phyloP scores from a whole-genome alignment of 2,329 filamentous ascomycete genomes.

The Ceratocystis eucalypticola region DNA sequence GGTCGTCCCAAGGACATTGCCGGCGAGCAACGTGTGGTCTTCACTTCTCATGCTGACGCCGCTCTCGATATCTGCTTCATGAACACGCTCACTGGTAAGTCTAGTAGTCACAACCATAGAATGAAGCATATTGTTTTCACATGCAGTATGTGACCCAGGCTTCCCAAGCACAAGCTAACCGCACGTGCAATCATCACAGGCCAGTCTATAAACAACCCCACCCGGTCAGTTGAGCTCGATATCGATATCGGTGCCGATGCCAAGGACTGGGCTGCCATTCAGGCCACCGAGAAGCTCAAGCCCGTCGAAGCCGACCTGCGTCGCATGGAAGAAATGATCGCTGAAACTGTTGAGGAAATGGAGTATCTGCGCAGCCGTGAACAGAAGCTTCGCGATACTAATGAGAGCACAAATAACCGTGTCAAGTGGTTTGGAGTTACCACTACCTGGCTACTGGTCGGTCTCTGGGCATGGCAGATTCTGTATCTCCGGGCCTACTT shows the following conservation, averaged over 20 bases:
- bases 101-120: too few species aligned
- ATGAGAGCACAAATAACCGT: conserved; percentile 97
- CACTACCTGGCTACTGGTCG: conserved; percentile 82
- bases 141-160: background rate
- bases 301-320: conserved; percentile 90
- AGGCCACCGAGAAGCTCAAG: conserved; percentile 94
- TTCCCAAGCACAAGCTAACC: conserved; percentile 2
- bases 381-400: conserved; percentile 93
- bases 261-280: conserved; percentile 94
- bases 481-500: conserved; percentile 97
- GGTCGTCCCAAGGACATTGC: conserved; percentile 79
- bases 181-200: conserved; percentile 7
- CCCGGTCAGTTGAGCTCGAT: conserved; percentile 74
- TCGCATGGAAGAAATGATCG: conserved; percentile 79
- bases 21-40: conserved; percentile 84
- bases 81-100: conserved; percentile 60
- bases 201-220: conserved; percentile 33
- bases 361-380: conserved; percentile 82
- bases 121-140: background rate
- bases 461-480: conserved; percentile 90
- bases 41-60: conserved; percentile 82
- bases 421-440: conserved; percentile 97
- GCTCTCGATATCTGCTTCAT: conserved; percentile 96
- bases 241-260: conserved; percentile 94
- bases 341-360: conserved; percentile 86